Percentiles rank a stretch among this genome's conserved stretches.
phyloP scores from a whole-genome alignment of 2,329 filamentous ascomycete species.

The Fusarium sp. region DNA sequence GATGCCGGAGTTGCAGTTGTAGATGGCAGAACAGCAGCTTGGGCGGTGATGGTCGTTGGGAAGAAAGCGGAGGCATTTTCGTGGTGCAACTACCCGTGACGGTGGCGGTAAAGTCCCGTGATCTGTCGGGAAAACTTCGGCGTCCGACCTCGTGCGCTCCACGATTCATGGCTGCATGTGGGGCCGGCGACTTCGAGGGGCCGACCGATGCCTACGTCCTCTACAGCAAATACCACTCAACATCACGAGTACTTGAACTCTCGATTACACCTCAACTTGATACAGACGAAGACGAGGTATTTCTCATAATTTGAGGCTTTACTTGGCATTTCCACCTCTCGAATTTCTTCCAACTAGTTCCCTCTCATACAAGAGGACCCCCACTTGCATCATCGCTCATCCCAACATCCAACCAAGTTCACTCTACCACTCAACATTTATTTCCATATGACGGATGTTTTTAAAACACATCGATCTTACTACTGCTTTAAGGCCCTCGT shows the following conservation, averaged over 20 bases:
- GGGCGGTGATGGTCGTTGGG: slow-evolving; percentile 19
- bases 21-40: slow-evolving; percentile 21
- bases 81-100: slow-evolving; percentile 18
- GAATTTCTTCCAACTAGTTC: background rate
- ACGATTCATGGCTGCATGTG: slow-evolving; percentile 34
- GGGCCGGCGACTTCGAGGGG: slow-evolving; percentile 27
- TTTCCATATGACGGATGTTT: slow-evolving; percentile 84
- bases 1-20: slow-evolving; percentile 19
- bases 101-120: slow-evolving; percentile 46
- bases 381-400: slow-evolving; percentile 36
- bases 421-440: slow-evolving; percentile 5
- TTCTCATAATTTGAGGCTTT: background rate
- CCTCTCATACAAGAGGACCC: slow-evolving; percentile 24
- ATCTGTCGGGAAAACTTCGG: slow-evolving; percentile 31
- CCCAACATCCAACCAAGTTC: background rate
- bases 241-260: slow-evolving; percentile 10
- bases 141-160: background rate
- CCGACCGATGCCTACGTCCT: slow-evolving; percentile 20
- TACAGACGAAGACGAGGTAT: background rate
- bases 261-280: background rate
- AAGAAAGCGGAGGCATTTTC: slow-evolving; percentile 40
- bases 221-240: slow-evolving; percentile 23
- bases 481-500: slow-evolving; percentile 91
- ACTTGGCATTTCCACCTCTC: background rate
- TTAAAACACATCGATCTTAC: slow-evolving; percentile 95